Base-by-base conservation (phyloP, 257 asterid genomes). In the Lycium barbarum region DNA sequence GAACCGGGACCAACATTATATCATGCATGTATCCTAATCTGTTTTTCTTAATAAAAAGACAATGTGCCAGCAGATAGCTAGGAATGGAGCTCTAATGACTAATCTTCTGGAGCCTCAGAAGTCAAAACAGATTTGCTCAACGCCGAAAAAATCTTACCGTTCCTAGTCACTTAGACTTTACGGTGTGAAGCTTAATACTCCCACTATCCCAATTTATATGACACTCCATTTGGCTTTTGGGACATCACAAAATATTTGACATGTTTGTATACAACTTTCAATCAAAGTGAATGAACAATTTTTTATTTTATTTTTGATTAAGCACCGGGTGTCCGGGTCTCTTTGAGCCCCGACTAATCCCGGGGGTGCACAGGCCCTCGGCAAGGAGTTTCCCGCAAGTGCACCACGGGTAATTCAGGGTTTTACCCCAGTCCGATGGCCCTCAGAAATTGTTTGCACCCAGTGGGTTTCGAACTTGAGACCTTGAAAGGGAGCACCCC, bases 61-160 rank as follows among this genome's bases (percentile, higher is more conserved):
- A 49, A 15, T 74, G 62, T 22, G 43, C 81, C 45, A 6, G 20
- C 12, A 12, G 22, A 74, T 47, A 74, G 62, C 20, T 49, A 20
- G 43, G 20, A 74, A 20, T 20, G 45, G 22, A 74, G 43, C 61
- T 74, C 81, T 49, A 74, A 4, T 22, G 61, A 49, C 43, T 74
- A 74, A 74, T 74, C 62, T 74, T 74, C 61, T 13, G n/a, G 62
- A 12, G 62, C 12, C 62, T 20, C 81, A 49, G 7, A 12, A 74
- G 61, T 49, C 81, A 20, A 73, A 73, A 73, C 7, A 73, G 12
- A 73, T 11, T 49, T 73, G 5, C 81, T 47, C 12, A 73, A 47
- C 47, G 10, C 43, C 61, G 20, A 0, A 47, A 45, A 73, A 47
- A 53, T 74, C 13, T 74, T 49, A 49, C 59, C 1, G n/a, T 35